phyloP scores from a whole-genome alignment of 345 rosid species.

The Eucalyptus melliodora region DNA sequence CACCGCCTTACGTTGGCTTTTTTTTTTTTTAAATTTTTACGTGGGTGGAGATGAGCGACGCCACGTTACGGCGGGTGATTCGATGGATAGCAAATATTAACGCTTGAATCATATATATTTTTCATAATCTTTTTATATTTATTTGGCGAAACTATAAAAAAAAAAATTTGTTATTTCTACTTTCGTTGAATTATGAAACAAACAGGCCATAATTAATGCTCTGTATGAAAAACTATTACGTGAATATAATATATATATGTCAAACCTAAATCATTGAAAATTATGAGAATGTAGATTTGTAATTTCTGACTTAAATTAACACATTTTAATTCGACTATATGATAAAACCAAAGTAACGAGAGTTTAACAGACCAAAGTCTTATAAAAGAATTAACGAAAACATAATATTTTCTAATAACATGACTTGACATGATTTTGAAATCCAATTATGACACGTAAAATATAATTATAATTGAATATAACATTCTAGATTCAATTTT shows the following conservation, averaged over 20 bases:
- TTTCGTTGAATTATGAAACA: not conserved
- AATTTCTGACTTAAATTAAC: not conserved
- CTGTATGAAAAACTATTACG: not conserved
- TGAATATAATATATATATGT: not conserved
- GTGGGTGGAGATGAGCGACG: not conserved
- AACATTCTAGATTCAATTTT: not conserved
- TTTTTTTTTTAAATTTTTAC: too few relatives aligned
- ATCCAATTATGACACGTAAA: not conserved
- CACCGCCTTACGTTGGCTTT: not conserved
- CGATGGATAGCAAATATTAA: not conserved
- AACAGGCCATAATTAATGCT: not conserved
- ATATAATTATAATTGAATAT: not conserved
- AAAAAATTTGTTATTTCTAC: not conserved
- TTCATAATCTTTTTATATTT: not conserved
- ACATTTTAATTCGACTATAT: not conserved
- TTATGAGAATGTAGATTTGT: not conserved
- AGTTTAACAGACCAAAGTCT: not conserved
- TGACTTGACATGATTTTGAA: not conserved
- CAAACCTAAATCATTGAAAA: not conserved
- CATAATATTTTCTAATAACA: not conserved
- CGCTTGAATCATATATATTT: not conserved
- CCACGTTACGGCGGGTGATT: not conserved
- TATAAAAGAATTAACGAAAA: not conserved
- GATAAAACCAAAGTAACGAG: not conserved
- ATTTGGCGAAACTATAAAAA: not conserved